phyloP scores from a whole-genome alignment of 345 rosid genomes.

The Brassica carinata region DNA sequence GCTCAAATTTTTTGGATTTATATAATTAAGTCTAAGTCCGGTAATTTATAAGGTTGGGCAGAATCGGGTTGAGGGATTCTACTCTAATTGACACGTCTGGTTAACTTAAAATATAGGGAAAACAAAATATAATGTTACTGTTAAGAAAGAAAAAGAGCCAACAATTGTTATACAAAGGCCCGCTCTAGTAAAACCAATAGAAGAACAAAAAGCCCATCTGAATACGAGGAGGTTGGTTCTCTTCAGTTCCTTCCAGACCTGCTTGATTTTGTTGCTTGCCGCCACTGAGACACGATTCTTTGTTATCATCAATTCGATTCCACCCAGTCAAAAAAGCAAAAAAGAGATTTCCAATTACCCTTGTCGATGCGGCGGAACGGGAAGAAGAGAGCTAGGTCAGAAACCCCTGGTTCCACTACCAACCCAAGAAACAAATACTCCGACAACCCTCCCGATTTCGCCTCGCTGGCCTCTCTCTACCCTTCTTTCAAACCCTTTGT shows the following conservation, averaged over 20 bases:
- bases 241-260: not conserved
- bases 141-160: not conserved
- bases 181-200: not conserved
- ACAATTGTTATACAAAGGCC: not conserved
- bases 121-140: no score
- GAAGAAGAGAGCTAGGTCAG: slow-evolving; percentile 59
- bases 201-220: not conserved
- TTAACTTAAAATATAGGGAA: no score
- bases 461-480: slow-evolving; percentile 68
- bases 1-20: no score
- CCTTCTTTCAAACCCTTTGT: slow-evolving; percentile 73
- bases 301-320: no score
- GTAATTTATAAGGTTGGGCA: no score
- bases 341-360: not conserved
- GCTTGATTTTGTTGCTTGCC: not conserved
- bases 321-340: no score
- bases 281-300: not conserved
- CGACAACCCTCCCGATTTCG: slow-evolving; percentile 77
- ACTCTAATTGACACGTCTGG: no score
- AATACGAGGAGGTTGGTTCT: not conserved
- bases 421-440: slow-evolving; percentile 72
- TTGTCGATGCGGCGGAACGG: slow-evolving; percentile 18
- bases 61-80: no score
- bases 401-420: slow-evolving; percentile 50
- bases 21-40: no score